Base-by-base conservation (phyloP, 2,329 filamentous ascomycete species). In the Pseudovirgaria hyperparasitica region DNA sequence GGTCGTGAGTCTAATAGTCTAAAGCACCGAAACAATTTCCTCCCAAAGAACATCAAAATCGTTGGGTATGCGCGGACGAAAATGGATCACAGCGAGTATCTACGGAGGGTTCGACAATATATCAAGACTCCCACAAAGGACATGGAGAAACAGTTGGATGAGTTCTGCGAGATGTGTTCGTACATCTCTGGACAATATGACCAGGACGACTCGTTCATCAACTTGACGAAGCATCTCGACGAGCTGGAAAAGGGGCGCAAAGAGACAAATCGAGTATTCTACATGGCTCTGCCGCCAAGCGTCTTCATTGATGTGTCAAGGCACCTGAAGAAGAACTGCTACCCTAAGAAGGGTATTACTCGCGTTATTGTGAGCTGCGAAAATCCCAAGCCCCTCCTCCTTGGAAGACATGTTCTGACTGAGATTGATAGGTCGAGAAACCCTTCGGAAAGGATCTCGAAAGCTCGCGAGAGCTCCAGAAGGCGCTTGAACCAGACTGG, bases 121-220 rank as follows among this genome's bases (percentile, higher is more conserved):
- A 98, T 98, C 67, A 96, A 98, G 72, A 90, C 86, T 10, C 90
- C 90, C 10, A 94, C 87, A 43, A 92, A 93, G 67, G 90, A 96
- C 46, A 76, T 92, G 43, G 86, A 98, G 65, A 79, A 93, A 61
- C 86, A 96, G 57, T 70, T 98, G 33, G 74, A 90, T 35, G 79
- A 90, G 33, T 98, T 98, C 63, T 78, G 76, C 63, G 64, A 71
- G 36, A 66, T 87, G 45, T 96, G 87, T 70, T 76, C 82, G 50
- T 98, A 98, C 52, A 67, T 98, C 26, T 82, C 86, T n/a, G 90
- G 90, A 33, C 87, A 94, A 58, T 98, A 98, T 54, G 90, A 98
- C 61, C 73, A 90, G 59, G 90, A 96, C 48, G 90, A 94, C 40
- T 87, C 85, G 22, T 98, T 98, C 64, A 62, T 81, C 45, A 68